Base-by-base conservation (phyloP, 129 eudicot genomes). In the Flaveria bidentis region DNA sequence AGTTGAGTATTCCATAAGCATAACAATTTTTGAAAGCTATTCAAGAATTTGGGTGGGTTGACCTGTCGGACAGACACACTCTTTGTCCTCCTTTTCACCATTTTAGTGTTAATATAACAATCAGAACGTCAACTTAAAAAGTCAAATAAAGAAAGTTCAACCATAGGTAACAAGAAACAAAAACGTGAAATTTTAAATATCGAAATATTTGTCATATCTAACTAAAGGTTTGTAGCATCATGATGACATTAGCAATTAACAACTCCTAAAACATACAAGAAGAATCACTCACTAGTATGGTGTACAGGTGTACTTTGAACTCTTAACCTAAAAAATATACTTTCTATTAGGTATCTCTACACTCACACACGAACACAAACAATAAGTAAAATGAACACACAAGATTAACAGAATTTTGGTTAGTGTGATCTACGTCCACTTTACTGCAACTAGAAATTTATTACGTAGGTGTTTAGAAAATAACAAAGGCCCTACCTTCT, bases 291-390 rank as follows among this genome's bases (percentile, higher is more conserved):
- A 11, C 36, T 23, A 10, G 65, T 23, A 23, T 10, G 0, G 0
- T 10, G 65, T 58, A 58, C 3, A 58, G n/a, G 39, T 22, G 39
- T 58, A 22, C 65, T 22, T 53, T 56, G n/a, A 50, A 23, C 28
- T 71, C 61, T 46, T 49, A 49, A 70, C 25, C 50, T 71, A 51
- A 51, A 60, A 26, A 50, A 28, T 51, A 47, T 61, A 25, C 39
- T 20, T 36, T 36, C 41, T 36, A 5, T 36, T 36, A 36, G 41
- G 41, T 36, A 36, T 36, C 41, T 36, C 41, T 5, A 36, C 41
- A 36, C 41, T 6, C 39, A 36, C 41, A 36, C 41, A 36, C 41
- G 41, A 36, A 36, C 41, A 36, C 41, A 36, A 36, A 36, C 41
- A 36, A 36, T 4, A 36, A 36, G 41, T 5, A 36, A 36, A 36